phyloP scores from a whole-genome alignment of 768 basidiomycete species.

The Tephrocybe sp. region DNA sequence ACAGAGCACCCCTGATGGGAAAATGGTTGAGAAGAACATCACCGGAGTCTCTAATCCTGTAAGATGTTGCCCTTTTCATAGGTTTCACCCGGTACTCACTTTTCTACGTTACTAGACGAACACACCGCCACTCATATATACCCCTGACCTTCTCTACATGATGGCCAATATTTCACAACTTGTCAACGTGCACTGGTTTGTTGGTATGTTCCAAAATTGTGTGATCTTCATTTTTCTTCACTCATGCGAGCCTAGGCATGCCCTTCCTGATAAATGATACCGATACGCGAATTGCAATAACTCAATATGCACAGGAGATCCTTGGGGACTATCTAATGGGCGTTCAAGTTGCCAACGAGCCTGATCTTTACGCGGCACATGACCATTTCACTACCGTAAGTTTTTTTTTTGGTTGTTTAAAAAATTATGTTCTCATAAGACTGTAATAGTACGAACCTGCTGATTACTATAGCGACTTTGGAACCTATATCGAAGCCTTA shows the following conservation, averaged over 20 bases:
- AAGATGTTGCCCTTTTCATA: not conserved
- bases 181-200: conserved; percentile 68
- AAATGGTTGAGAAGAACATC: conserved; percentile 23
- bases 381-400: conserved; percentile 34
- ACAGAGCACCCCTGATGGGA: conserved; percentile 44
- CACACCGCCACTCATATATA: conserved; percentile 69
- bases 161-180: conserved; percentile 62
- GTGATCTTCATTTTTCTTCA: no score
- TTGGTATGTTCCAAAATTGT: no score
- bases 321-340: conserved; percentile 69
- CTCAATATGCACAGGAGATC: conserved; percentile 60
- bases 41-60: conserved; percentile 20
- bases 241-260: conserved; percentile 40
- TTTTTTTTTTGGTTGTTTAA: not conserved
- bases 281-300: conserved; percentile 52
- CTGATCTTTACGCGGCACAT: conserved; percentile 48
- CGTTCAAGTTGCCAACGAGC: conserved; percentile 74
- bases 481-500: conserved; percentile 26
- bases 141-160: conserved; percentile 66
- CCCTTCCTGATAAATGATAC: conserved; percentile 64
- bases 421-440: not conserved
- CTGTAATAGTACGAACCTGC: conserved; percentile 34
- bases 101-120: conserved; percentile 42
- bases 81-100: not conserved
- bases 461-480: conserved; percentile 59